Conservation (phyloP, 257 asterid species). For the Coffea canephora region DNA sequence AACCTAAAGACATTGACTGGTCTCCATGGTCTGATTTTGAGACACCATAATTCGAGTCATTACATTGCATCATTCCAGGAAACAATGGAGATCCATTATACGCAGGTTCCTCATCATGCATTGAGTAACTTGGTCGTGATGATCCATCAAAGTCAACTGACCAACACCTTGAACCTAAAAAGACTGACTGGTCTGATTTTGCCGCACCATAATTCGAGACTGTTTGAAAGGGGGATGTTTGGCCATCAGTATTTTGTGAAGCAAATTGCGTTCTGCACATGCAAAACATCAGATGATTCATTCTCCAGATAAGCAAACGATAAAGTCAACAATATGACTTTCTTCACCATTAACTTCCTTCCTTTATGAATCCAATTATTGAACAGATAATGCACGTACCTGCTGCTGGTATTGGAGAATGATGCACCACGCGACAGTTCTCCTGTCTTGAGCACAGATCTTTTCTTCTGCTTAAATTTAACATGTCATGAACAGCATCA, state of each 20-base stretch:
- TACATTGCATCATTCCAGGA: slow-evolving; percentile 41
- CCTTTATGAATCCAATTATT: slow-evolving; percentile 5
- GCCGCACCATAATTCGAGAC: slow-evolving; percentile 38
- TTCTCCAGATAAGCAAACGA: not conserved
- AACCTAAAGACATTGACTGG: slow-evolving; percentile 45
- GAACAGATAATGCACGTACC: slow-evolving; percentile 41
- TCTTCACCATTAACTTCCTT: slow-evolving; percentile 1
- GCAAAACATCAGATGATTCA: slow-evolving; percentile 16
- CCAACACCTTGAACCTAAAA: slow-evolving; percentile 48
- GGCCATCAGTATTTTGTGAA: slow-evolving; percentile 42
- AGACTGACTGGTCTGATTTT: slow-evolving; percentile 34
- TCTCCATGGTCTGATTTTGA: slow-evolving; percentile 49
- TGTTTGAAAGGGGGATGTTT: slow-evolving; percentile 52
- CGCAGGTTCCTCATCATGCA: slow-evolving; percentile 54
- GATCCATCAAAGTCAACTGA: slow-evolving; percentile 45
- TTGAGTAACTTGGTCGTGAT: slow-evolving; percentile 51
- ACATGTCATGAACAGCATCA: slow-evolving; percentile 20
- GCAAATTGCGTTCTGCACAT: slow-evolving; percentile 52
- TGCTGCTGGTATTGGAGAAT: slow-evolving; percentile 58
- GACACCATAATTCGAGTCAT: slow-evolving; percentile 43
- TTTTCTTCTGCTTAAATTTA: slow-evolving; percentile 68
- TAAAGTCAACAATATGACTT: not conserved
- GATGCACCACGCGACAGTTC: slow-evolving; percentile 56
- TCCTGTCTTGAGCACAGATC: slow-evolving; percentile 59
- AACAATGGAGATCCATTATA: slow-evolving; percentile 55